Evolutionary conservation across 306 rosid genomes (phyloP).

Genomic region (Cucurbita moschata): DNA sequence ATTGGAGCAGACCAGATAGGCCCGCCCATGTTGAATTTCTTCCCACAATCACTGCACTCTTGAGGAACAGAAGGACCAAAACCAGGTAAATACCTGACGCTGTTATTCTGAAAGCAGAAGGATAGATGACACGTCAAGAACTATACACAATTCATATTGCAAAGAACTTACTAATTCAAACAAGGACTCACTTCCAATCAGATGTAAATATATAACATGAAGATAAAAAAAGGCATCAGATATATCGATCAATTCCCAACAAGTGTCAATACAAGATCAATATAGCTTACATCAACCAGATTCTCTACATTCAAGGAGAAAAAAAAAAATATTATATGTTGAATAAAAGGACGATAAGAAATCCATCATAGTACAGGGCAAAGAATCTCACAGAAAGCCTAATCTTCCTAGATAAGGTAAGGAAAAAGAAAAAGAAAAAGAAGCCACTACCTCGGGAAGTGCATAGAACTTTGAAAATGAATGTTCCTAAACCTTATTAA

Average conservation of each 20-base stretch:
- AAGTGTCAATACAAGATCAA: not conserved
- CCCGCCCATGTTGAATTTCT: conserved; percentile 87
- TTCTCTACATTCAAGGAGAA: not conserved
- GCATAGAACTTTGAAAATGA: not conserved
- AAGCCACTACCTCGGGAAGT: not conserved
- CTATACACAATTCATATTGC: not conserved
- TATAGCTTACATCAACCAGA: not conserved
- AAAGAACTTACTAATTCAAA: not conserved
- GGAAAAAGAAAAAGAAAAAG: not conserved
- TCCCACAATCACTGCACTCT: conserved; percentile 87
- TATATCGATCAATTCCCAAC: not conserved
- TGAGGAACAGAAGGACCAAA: conserved; percentile 82
- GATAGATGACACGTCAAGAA: conserved; percentile 9
- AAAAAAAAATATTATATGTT: not conserved
- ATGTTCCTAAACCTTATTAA: not conserved
- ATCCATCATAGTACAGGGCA: not conserved
- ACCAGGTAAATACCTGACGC: conserved; percentile 73
- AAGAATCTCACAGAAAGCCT: not conserved
- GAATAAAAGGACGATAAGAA: not conserved
- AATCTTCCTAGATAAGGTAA: not conserved
- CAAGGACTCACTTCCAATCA: not conserved
- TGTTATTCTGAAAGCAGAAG: conserved; percentile 46
- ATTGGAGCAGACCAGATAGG: conserved; percentile 97
- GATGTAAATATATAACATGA: not conserved
- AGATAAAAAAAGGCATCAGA: not conserved